Conservation (phyloP, 169 alveolate genomes). For the Blepharisma undulans region DNA sequence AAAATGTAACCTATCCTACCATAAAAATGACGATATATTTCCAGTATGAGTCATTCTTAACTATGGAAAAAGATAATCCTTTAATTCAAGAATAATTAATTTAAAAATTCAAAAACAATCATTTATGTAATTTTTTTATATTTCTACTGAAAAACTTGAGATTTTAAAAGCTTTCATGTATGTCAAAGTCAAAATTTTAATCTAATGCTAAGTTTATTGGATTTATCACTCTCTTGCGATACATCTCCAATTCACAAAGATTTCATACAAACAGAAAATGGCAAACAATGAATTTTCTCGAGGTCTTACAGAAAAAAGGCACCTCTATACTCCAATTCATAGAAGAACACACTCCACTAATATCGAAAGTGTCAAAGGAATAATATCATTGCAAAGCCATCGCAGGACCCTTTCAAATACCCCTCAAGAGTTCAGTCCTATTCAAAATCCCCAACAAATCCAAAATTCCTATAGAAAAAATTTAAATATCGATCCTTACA, state of each 20-base stretch:
- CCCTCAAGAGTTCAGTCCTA: background rate
- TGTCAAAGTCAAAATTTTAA: background rate
- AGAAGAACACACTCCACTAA: conserved; percentile 4
- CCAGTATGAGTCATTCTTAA: background rate
- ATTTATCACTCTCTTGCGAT: background rate
- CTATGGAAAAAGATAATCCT: background rate
- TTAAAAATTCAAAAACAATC: background rate
- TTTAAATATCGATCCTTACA: background rate
- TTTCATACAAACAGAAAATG: background rate
- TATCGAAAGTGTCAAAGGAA: background rate
- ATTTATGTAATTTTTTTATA: no score
- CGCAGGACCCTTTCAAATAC: conserved; percentile 1
- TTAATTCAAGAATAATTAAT: background rate
- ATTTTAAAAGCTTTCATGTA: background rate
- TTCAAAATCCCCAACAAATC: background rate
- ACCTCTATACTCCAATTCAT: background rate
- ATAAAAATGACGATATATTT: background rate
- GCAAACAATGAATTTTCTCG: background rate
- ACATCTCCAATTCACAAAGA: background rate
- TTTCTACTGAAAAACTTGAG: background rate
- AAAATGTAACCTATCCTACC: background rate
- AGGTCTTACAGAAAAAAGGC: background rate
- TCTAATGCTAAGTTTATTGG: background rate
- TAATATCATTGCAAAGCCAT: background rate
- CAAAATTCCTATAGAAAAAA: background rate